These are phyloP conservation scores for Scedosporium minutisporum DNA, from an alignment of 2,329 filamentous ascomycete genomes.

Conservation along the genomic window DNA sequence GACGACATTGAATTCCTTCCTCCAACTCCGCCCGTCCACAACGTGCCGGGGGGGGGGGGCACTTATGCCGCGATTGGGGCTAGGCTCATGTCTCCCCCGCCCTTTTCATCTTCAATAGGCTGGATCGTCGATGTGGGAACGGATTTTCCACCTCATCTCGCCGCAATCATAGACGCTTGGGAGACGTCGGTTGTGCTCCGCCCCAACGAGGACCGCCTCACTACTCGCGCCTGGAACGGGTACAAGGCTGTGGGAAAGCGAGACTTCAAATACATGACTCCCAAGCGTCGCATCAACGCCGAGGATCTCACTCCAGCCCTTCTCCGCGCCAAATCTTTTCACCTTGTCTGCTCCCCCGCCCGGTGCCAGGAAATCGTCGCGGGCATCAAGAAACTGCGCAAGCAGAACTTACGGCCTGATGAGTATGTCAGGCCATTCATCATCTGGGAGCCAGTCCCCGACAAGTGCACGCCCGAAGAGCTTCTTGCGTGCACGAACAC, in stretches of 20 bases:
- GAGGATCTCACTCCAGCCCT: constrained; percentile 57
- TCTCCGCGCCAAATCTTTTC: constrained; percentile 67
- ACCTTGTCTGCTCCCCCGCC: constrained; percentile 73
- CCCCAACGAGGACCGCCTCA: constrained; percentile 55
- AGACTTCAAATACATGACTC: constrained; percentile 80
- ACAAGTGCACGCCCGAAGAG: constrained; percentile 67
- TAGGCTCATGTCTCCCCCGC: constrained; percentile 69
- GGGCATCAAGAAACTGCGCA: constrained; percentile 54
- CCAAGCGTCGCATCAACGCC: constrained; percentile 72
- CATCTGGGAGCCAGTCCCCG: constrained; percentile 92
- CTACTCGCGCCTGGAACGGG: constrained; percentile 87
- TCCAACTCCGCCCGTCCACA: constrained; percentile 55
- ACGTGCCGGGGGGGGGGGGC: constrained; percentile 83
- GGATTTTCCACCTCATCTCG: constrained; percentile 68
- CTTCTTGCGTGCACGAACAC: constrained; percentile 55
- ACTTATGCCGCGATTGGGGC: constrained; percentile 82
- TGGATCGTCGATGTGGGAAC: constrained; percentile 88
- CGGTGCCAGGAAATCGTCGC: constrained; percentile 69
- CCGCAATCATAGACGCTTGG: constrained; percentile 61
- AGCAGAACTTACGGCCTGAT: constrained; percentile 24
- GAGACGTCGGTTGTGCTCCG: constrained; percentile 63
- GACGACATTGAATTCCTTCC: constrained; percentile 86
- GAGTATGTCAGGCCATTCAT: constrained; percentile 55
- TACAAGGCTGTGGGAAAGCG: constrained; percentile 63
- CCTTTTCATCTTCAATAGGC: constrained; percentile 58